Evolutionary conservation across 805 yeast species (phyloP).

Genomic region (Suhomyces emberorum): DNA sequence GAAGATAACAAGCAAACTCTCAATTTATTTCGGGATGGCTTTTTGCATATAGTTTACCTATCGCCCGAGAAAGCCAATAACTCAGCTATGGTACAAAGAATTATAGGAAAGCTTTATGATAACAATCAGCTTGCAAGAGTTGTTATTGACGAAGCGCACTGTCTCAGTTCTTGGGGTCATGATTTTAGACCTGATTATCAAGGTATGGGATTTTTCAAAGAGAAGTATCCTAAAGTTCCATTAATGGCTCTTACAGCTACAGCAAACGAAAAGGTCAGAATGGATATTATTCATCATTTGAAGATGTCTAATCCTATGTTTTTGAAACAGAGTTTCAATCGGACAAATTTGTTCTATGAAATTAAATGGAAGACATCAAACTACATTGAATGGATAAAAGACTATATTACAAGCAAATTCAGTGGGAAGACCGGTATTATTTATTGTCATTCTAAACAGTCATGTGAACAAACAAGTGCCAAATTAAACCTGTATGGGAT

Average conservation of each 20-base stretch:
- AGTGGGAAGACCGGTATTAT: conserved; percentile 75
- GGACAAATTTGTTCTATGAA: conserved; percentile 80
- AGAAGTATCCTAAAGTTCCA: conserved; percentile 74
- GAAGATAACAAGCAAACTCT: conserved; percentile 63
- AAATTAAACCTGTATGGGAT: conserved; percentile 59
- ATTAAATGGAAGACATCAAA: conserved; percentile 63
- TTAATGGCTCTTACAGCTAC: conserved; percentile 97
- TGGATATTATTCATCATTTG: conserved; percentile 81
- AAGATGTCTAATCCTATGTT: conserved; percentile 58
- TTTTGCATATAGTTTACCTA: conserved; percentile 72
- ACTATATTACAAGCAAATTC: conserved; percentile 51
- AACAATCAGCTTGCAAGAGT: conserved; percentile 68
- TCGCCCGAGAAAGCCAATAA: conserved; percentile 94
- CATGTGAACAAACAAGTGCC: conserved; percentile 79
- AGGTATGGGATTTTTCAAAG: conserved; percentile 68
- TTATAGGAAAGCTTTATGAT: conserved; percentile 55
- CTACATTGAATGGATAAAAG: conserved; percentile 55
- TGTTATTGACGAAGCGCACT: conserved; percentile 96
- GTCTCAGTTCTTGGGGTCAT: conserved; percentile 98
- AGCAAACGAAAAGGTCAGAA: conserved; percentile 84
- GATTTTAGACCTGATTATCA: conserved; percentile 97
- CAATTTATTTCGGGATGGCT: conserved; percentile 59
- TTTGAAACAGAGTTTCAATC: conserved; percentile 86
- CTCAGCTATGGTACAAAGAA: conserved; percentile 62
- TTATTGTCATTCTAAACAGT: conserved; percentile 85